These are phyloP conservation scores for Rhodofomes roseus DNA, from an alignment of 1,284 basidiomycete genomes.

Conservation along the genomic window DNA sequence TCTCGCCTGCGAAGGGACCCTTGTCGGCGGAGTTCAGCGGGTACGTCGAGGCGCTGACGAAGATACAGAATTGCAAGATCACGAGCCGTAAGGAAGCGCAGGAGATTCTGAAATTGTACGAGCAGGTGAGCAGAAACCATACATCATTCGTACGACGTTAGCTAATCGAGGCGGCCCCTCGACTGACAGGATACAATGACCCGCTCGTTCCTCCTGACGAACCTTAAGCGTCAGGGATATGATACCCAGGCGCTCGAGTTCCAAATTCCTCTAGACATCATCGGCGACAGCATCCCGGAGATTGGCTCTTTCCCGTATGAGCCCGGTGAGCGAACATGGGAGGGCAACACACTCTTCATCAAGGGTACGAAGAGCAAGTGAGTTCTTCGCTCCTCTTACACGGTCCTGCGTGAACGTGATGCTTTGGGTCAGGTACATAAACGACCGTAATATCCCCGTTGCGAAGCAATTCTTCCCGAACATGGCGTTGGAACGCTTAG, in stretches of 20 bases:
- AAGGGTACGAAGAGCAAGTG: constrained; percentile 78
- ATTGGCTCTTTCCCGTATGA: constrained; percentile 77
- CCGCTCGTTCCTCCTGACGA: constrained; percentile 82
- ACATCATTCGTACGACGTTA: too few relatives aligned
- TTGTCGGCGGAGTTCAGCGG: constrained; percentile 62
- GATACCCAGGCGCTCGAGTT: constrained; percentile 47
- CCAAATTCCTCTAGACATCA: constrained; percentile 66
- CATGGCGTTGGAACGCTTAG: constrained; percentile 48
- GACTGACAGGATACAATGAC: constrained; percentile 64
- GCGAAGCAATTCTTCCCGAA: constrained; percentile 69
- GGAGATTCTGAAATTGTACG: constrained; percentile 56
- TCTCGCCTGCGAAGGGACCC: constrained; percentile 63
- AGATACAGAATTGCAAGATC: constrained; percentile 54
- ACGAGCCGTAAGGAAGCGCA: constrained; percentile 63
- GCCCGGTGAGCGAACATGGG: constrained; percentile 54
- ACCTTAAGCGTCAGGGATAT: constrained; percentile 47
- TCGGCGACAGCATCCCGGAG: constrained; percentile 57
- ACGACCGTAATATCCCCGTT: constrained; percentile 55
- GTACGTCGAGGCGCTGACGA: constrained; percentile 71
- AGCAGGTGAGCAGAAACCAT: constrained; percentile 46
- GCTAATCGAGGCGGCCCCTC: too few relatives aligned
- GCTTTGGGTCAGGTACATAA: constrained; percentile 55
- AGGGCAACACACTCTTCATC: constrained; percentile 68
- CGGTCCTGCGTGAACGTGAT: neutral
- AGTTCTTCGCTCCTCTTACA: neutral